phyloP scores from a whole-genome alignment of 192 early-diverging fungal genomes.

The Geranomyces michiganensis region DNA sequence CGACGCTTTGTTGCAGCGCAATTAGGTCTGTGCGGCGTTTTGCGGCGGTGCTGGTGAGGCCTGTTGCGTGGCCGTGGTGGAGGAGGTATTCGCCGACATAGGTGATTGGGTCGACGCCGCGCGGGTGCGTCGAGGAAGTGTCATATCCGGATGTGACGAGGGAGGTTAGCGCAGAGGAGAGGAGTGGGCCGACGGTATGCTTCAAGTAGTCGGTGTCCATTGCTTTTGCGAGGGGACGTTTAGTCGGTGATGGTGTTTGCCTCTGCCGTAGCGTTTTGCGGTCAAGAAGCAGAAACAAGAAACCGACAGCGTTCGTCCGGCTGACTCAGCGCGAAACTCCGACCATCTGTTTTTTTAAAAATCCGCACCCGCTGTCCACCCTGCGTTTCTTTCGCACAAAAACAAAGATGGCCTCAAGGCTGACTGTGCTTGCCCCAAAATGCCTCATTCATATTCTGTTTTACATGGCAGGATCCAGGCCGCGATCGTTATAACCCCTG shows the following conservation, averaged over 20 bases:
- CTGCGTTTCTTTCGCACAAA: too few relatives aligned
- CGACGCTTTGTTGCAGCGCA: constrained; percentile 4
- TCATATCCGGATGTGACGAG: constrained; percentile 28
- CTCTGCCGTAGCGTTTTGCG: too few relatives aligned
- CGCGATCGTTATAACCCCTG: too few relatives aligned
- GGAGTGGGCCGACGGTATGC: constrained; percentile 39
- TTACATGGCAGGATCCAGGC: too few relatives aligned
- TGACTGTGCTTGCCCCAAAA: too few relatives aligned
- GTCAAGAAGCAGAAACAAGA: too few relatives aligned
- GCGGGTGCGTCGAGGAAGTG: neutral
- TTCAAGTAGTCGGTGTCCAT: constrained; percentile 46
- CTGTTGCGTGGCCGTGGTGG: constrained; percentile 19
- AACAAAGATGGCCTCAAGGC: too few relatives aligned
- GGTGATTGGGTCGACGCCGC: constrained; percentile 25
- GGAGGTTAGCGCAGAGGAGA: constrained; percentile 24
- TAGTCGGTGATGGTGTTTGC: neutral
- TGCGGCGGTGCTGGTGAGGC: neutral
- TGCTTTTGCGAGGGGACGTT: neutral
- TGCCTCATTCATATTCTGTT: too few relatives aligned
- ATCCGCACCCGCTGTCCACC: too few relatives aligned
- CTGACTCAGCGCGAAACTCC: too few relatives aligned
- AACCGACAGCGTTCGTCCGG: too few relatives aligned
- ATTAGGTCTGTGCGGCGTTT: neutral
- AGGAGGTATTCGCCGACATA: constrained; percentile 37
- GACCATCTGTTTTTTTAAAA: too few relatives aligned